These are phyloP conservation scores for Saccharomycopsis phalli DNA, from an alignment of 1,139 yeast genomes.

Conservation along the genomic window DNA sequence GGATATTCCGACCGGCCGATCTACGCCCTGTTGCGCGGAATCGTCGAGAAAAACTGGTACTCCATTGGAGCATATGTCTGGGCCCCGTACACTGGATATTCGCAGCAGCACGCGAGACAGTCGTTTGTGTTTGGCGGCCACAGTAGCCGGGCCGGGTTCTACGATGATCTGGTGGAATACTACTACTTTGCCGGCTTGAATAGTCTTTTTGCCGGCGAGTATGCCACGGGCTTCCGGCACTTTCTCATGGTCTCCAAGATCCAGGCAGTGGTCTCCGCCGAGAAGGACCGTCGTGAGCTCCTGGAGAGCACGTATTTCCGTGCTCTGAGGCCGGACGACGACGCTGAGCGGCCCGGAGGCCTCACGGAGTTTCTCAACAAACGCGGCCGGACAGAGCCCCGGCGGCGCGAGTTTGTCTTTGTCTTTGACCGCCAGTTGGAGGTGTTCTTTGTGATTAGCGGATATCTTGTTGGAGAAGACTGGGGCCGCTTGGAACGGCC, in stretches of 20 bases:
- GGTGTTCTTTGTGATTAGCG: neutral
- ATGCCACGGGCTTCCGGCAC: slow-evolving; percentile 22
- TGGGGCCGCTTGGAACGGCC: slow-evolving; percentile 10
- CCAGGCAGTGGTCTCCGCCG: slow-evolving; percentile 10
- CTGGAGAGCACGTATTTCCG: neutral
- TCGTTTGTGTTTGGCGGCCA: slow-evolving; percentile 5
- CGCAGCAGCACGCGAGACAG: neutral
- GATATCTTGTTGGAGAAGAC: slow-evolving; percentile 1
- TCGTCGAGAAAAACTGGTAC: slow-evolving; percentile 1
- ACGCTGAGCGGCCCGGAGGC: too few relatives aligned
- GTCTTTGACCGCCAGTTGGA: neutral
- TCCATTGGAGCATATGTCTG: too few relatives aligned
- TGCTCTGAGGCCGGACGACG: too few relatives aligned
- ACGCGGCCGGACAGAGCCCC: neutral
- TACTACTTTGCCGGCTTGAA: slow-evolving; percentile 8
- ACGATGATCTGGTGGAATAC: slow-evolving; percentile 16
- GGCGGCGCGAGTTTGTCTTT: neutral
- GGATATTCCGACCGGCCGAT: neutral
- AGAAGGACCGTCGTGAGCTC: neutral
- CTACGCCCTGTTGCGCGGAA: too few relatives aligned
- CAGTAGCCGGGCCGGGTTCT: slow-evolving; percentile 2
- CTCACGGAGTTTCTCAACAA: too few relatives aligned
- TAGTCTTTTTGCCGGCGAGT: slow-evolving; percentile 14
- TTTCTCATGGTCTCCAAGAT: slow-evolving; percentile 17
- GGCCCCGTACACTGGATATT: too few relatives aligned